These are phyloP conservation scores for Miscanthus lutarioriparius DNA, from an alignment of 176 grass and related monocot genomes.

Conservation along the genomic window DNA sequence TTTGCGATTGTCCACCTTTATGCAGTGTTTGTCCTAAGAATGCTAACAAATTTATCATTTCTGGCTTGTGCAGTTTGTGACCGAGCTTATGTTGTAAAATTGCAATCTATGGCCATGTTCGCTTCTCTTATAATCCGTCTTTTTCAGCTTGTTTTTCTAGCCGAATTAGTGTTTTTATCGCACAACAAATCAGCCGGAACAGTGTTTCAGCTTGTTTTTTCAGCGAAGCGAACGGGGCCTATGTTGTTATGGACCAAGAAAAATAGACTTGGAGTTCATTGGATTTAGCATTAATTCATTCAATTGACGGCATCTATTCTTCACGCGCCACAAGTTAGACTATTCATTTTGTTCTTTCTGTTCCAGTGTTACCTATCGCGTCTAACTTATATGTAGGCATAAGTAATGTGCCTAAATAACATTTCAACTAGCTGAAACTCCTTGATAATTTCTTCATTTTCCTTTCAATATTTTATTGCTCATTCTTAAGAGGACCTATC, in stretches of 20 bases:
- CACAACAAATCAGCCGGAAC: too few species aligned
- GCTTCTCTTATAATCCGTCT: too few species aligned
- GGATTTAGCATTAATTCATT: slow-evolving; percentile 17
- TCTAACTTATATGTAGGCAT: background rate
- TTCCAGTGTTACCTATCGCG: background rate
- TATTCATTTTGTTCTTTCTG: background rate
- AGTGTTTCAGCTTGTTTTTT: too few species aligned
- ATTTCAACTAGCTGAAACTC: slow-evolving; percentile 12
- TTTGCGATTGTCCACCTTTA: background rate
- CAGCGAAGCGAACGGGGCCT: too few species aligned
- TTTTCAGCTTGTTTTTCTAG: too few species aligned
- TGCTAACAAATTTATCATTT: slow-evolving; percentile 6
- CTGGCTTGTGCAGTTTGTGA: background rate
- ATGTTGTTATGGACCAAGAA: background rate
- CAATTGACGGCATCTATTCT: slow-evolving; percentile 12
- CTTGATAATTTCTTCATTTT: background rate
- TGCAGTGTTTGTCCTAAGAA: background rate
- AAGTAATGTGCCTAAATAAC: slow-evolving; percentile 7
- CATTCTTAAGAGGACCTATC: background rate
- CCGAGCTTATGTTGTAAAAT: background rate
- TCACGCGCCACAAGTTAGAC: background rate
- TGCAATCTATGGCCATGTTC: too few species aligned
- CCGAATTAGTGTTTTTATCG: too few species aligned
- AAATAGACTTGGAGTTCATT: background rate
- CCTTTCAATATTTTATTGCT: background rate